Conservation (phyloP, 805 yeast species). For the Candida easanensis region DNA sequence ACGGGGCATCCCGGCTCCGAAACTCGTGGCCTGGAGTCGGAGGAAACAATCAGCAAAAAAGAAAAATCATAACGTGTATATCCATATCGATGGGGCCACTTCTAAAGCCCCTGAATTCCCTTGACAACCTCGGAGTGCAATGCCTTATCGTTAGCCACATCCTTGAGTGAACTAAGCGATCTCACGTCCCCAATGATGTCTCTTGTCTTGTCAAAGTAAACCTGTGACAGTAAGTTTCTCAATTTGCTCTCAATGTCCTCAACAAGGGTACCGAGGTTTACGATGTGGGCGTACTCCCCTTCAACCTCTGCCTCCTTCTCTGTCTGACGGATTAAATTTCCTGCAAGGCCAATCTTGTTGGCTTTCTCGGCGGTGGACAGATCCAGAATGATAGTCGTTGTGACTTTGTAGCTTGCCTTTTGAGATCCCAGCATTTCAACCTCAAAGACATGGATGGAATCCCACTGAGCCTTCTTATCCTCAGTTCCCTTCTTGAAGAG, state of each 20-base stretch:
- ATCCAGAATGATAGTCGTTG: constrained; percentile 85
- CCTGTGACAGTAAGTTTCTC: constrained; percentile 86
- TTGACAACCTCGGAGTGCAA: constrained; percentile 35
- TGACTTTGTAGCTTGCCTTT: constrained; percentile 54
- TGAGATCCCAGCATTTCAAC: constrained; percentile 9
- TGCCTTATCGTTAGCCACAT: constrained; percentile 24
- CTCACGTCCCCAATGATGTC: constrained; percentile 78
- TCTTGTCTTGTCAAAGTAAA: constrained; percentile 90
- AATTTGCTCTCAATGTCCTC: constrained; percentile 88
- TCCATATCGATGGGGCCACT: neutral
- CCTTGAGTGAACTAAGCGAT: constrained; percentile 27
- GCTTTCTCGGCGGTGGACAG: constrained; percentile 36
- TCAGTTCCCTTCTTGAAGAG: constrained; percentile 69
- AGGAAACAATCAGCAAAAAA: too few relatives aligned
- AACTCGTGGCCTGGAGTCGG: too few relatives aligned
- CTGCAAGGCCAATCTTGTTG: constrained; percentile 56
- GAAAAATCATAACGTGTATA: neutral
- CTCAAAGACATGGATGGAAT: constrained; percentile 90
- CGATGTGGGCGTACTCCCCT: constrained; percentile 49
- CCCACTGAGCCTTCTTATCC: constrained; percentile 57
- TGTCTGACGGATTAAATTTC: constrained; percentile 83
- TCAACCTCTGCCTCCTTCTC: constrained; percentile 31
- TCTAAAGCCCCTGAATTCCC: constrained; percentile 32
- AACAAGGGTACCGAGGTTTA: constrained; percentile 79
- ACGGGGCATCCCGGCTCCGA: too few relatives aligned